phyloP scores from a whole-genome alignment of 306 rosid species.

The Betula pendula region DNA sequence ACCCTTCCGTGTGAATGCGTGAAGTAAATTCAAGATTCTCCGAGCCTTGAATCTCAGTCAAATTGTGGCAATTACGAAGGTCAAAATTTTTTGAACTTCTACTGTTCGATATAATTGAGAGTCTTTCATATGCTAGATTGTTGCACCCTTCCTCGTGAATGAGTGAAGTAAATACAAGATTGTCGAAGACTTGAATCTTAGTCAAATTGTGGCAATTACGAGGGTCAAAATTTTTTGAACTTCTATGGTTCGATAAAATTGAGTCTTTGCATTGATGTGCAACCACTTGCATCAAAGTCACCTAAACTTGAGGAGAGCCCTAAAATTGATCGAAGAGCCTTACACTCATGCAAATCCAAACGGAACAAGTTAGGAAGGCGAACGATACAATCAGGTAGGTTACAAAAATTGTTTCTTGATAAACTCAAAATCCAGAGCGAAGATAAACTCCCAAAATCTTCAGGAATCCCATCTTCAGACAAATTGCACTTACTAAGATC shows the following conservation, averaged over 20 bases:
- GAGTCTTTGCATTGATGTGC: background rate
- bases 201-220: too few species aligned
- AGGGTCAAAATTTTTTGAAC: too few species aligned
- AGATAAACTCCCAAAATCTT: background rate
- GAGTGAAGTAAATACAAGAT: too few species aligned
- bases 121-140: too few species aligned
- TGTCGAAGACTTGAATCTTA: too few species aligned
- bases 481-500: background rate
- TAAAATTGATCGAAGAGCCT: background rate
- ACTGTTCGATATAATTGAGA: background rate
- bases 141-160: too few species aligned
- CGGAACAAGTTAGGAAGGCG: background rate
- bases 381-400: too few species aligned
- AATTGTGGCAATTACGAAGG: background rate
- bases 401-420: background rate
- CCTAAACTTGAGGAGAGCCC: background rate
- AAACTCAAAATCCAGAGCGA: too few species aligned
- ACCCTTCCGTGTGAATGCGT: too few species aligned
- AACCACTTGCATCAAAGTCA: background rate
- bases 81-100: too few species aligned
- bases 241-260: too few species aligned
- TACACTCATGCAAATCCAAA: background rate
- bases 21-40: too few species aligned
- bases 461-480: background rate
- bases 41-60: background rate